phyloP scores from a whole-genome alignment of 768 basidiomycete genomes.

The Tricholoma hemisulphureum region DNA sequence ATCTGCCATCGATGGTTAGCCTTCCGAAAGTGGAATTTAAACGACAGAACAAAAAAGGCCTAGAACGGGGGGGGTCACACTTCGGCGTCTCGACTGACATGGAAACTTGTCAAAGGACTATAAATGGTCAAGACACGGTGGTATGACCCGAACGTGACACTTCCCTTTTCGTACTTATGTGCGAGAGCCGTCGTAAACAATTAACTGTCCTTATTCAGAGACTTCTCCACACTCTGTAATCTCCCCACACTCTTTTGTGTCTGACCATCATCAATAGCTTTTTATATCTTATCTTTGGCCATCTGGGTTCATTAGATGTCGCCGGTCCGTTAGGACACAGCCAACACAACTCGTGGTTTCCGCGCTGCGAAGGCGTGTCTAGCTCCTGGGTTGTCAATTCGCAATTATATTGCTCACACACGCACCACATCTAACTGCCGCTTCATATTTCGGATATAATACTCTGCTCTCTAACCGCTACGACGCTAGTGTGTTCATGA shows the following conservation, averaged over 20 bases:
- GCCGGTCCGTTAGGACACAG: slow-evolving; percentile 6
- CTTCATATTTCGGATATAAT: neutral
- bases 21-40: neutral
- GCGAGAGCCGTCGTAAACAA: neutral
- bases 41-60: slow-evolving; percentile 1
- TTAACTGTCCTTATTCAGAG: neutral
- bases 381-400: slow-evolving; percentile 1
- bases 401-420: neutral
- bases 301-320: slow-evolving; percentile 5
- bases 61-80: neutral
- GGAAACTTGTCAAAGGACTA: neutral
- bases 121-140: slow-evolving; percentile 6
- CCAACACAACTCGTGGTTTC: slow-evolving; percentile 18
- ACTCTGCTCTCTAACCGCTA: neutral
- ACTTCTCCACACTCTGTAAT: neutral
- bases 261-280: neutral
- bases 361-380: slow-evolving; percentile 14
- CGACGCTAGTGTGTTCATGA: slow-evolving; percentile 1
- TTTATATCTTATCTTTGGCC: slow-evolving; percentile 5
- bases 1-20: neutral
- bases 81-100: neutral
- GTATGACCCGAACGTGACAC: slow-evolving; percentile 6
- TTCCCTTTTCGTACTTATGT: neutral
- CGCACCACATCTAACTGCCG: neutral
- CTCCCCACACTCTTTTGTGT: neutral